phyloP scores from a whole-genome alignment of 305 asterid species.

The Fraxinus sp. region DNA sequence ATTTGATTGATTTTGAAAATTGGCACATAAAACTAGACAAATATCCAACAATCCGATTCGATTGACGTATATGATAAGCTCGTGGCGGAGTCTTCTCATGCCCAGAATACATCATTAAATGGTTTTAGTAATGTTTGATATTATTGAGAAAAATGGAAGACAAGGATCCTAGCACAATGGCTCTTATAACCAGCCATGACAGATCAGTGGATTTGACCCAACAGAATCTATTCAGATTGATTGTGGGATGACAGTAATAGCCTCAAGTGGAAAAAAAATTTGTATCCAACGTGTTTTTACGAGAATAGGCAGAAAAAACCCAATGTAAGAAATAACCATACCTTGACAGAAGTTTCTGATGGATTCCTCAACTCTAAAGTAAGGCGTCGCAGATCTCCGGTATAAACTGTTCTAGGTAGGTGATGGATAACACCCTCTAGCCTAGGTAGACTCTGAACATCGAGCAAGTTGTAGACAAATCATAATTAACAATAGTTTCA shows the following conservation, averaged over 20 bases:
- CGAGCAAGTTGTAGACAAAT: slow-evolving; percentile 33
- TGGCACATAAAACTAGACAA: background rate
- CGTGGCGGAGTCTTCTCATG: background rate
- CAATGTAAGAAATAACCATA: slow-evolving; percentile 27
- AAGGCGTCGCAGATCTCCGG: slow-evolving; percentile 78
- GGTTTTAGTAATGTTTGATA: background rate
- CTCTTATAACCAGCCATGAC: background rate
- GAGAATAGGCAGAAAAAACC: background rate
- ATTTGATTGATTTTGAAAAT: background rate
- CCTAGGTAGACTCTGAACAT: slow-evolving; percentile 79
- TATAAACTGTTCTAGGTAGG: slow-evolving; percentile 68
- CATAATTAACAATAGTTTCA: slow-evolving; percentile 4
- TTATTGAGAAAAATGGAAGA: background rate
- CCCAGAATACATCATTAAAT: background rate
- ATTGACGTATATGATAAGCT: background rate
- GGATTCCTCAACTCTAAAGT: slow-evolving; percentile 84
- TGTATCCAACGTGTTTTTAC: slow-evolving; percentile 17
- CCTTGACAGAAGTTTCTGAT: slow-evolving; percentile 77
- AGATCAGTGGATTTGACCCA: background rate
- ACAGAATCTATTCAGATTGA: background rate
- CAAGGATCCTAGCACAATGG: background rate
- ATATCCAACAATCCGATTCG: background rate
- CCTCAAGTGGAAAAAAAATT: background rate
- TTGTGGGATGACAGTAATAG: background rate
- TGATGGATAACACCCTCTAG: slow-evolving; percentile 71